Conservation (phyloP, 106 monocot species). For the Posidonia australis region DNA sequence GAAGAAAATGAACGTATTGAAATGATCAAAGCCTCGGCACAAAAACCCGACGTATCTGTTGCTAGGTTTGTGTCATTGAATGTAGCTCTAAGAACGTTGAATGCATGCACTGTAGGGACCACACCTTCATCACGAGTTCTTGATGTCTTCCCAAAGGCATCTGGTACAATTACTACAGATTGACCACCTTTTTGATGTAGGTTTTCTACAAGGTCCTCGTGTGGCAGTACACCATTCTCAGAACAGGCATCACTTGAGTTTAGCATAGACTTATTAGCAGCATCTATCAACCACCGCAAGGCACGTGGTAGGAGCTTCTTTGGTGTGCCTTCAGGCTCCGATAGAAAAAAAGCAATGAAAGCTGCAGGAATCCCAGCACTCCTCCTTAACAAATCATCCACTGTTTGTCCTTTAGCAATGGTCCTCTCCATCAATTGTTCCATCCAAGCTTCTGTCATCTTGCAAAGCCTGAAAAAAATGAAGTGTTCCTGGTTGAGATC, state of each 20-base stretch:
- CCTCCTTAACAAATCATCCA: constrained; percentile 92
- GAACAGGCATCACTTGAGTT: constrained; percentile 10
- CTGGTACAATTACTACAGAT: constrained; percentile 2
- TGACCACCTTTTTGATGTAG: not conserved
- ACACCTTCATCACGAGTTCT: constrained; percentile 86
- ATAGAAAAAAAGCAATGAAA: constrained; percentile 84
- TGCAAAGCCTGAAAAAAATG: constrained; percentile 58
- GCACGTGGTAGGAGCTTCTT: constrained; percentile 82
- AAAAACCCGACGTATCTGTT: constrained; percentile 86
- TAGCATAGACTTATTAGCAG: constrained; percentile 39
- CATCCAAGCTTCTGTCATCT: constrained; percentile 94
- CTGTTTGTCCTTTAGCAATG: constrained; percentile 72
- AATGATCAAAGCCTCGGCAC: constrained; percentile 75
- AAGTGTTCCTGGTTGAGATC: not conserved
- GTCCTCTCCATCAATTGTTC: constrained; percentile 78
- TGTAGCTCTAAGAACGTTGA: constrained; percentile 91
- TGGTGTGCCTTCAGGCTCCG: constrained; percentile 93
- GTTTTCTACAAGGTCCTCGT: constrained; percentile 5
- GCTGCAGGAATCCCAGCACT: constrained; percentile 99
- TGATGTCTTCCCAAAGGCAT: constrained; percentile 18
- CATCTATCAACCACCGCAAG: constrained; percentile 60
- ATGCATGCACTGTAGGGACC: constrained; percentile 90
- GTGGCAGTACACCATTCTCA: not conserved
- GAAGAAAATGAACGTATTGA: constrained; percentile 81
- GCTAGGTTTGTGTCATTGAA: constrained; percentile 95